These are phyloP conservation scores for Urochloa ruziziensis DNA, from an alignment of 176 grass and related monocot genomes.

Conservation along the genomic window DNA sequence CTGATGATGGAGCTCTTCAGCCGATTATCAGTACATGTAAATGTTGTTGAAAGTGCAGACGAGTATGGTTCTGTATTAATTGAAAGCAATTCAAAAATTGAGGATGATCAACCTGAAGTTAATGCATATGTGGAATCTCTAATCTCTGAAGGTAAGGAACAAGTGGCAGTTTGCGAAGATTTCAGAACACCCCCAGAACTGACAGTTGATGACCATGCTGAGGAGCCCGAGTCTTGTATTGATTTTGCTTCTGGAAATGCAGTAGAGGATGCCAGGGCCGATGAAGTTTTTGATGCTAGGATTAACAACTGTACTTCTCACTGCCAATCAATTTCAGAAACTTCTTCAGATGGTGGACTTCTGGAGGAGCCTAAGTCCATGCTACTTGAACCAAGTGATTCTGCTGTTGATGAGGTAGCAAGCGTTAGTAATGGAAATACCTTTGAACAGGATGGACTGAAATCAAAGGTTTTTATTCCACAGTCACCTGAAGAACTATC, in stretches of 20 bases:
- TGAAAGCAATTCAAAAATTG: conserved; percentile 13
- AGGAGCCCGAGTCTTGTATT: conserved; percentile 7
- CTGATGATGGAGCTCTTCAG: conserved; percentile 19
- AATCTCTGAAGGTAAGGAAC: conserved; percentile 17
- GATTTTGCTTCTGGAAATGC: conserved; percentile 25
- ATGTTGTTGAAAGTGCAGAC: conserved; percentile 15
- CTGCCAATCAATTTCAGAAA: conserved; percentile 38
- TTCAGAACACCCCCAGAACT: conserved; percentile 12
- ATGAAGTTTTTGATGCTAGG: conserved; percentile 20
- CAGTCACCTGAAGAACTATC: conserved; percentile 42
- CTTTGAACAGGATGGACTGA: conserved; percentile 29
- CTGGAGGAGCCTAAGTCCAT: conserved; percentile 18
- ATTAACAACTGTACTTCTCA: conserved; percentile 17
- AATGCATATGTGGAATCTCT: conserved; percentile 3
- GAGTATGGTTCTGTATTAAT: conserved; percentile 4
- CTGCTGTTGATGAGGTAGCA: conserved; percentile 8
- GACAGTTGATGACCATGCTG: background rate
- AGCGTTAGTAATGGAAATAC: conserved; percentile 8
- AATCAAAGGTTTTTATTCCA: conserved; percentile 36
- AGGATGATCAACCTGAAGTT: conserved; percentile 22
- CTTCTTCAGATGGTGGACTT: conserved; percentile 29
- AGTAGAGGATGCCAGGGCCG: background rate
- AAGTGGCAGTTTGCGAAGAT: conserved; percentile 18
- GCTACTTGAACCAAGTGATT: conserved; percentile 34
- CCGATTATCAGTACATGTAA: conserved; percentile 21